Evolutionary conservation across 345 rosid genomes (phyloP).

Genomic region (Eucalyptus melliodora): DNA sequence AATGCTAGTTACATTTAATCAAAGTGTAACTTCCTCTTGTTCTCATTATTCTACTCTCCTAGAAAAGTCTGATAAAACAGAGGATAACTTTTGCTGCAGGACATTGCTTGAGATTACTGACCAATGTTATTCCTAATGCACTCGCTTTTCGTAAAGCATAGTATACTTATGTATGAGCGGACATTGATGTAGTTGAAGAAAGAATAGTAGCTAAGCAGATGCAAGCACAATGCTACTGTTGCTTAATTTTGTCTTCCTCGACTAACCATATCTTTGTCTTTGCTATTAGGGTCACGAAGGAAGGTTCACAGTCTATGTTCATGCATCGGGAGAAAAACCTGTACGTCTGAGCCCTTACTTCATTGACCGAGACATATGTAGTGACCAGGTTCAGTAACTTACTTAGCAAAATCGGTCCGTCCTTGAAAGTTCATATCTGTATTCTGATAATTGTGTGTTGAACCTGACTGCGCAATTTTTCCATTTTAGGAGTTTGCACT

Average conservation of each 20-base stretch:
- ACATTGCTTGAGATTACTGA: neutral
- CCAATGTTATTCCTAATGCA: neutral
- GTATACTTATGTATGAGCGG: neutral
- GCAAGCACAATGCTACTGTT: neutral
- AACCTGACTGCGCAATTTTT: neutral
- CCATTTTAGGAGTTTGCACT: neutral
- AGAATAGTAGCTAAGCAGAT: neutral
- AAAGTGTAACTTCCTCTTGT: neutral
- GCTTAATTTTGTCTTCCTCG: neutral
- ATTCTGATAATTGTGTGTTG: neutral
- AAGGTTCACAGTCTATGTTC: conserved; percentile 66
- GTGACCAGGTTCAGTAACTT: conserved; percentile 9
- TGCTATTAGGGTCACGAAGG: conserved; percentile 66
- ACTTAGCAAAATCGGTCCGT: neutral
- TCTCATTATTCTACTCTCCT: neutral
- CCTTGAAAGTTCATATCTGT: neutral
- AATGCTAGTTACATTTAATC: neutral
- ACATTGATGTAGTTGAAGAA: neutral
- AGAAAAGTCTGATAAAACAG: neutral
- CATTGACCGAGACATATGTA: conserved; percentile 13
- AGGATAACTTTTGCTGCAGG: neutral
- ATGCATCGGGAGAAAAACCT: conserved; percentile 60
- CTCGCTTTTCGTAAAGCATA: neutral
- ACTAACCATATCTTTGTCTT: neutral
- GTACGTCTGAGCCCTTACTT: conserved; percentile 38